phyloP scores from a whole-genome alignment of 169 alveolate genomes.

The Plasmodium berghei region DNA sequence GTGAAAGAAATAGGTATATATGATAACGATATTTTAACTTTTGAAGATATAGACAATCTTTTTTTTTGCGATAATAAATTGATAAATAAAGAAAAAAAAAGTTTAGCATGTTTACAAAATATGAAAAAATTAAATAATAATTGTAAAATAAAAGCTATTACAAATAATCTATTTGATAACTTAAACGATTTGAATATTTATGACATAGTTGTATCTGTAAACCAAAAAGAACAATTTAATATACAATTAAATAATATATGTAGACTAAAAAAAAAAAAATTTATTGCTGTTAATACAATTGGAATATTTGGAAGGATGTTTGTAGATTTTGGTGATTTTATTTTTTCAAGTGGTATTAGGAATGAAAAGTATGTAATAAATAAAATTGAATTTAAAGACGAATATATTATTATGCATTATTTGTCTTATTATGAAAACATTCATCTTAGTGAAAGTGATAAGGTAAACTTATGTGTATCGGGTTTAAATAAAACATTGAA shows the following conservation, averaged over 20 bases:
- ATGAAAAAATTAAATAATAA: conserved; percentile 33
- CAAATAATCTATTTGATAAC: conserved; percentile 6
- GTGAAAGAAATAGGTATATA: conserved; percentile 55
- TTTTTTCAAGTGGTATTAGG: conserved; percentile 1
- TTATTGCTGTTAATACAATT: conserved; percentile 63
- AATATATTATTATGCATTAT: conserved; percentile 8
- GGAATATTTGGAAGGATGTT: conserved; percentile 70
- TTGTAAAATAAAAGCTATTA: conserved; percentile 66
- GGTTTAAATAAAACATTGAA: background rate
- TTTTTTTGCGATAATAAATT: conserved; percentile 54
- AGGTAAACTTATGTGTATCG: background rate
- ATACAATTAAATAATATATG: conserved; percentile 45
- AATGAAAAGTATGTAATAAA: conserved; percentile 28
- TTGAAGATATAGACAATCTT: conserved; percentile 49
- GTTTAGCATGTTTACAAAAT: conserved; percentile 40
- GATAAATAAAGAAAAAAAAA: conserved; percentile 55
- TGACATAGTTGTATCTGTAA: conserved; percentile 46
- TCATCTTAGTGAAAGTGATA: conserved; percentile 40
- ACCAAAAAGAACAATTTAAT: conserved; percentile 28
- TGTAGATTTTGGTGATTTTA: conserved; percentile 60
- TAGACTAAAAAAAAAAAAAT: conserved; percentile 36
- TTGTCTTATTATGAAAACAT: conserved; percentile 24
- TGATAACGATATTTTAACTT: conserved; percentile 49
- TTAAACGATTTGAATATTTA: conserved; percentile 16
- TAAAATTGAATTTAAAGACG: conserved; percentile 28